A percentile compares a stretch with the other conserved stretches of the same genome.
Evolutionary conservation across 192 early-diverging fungal genomes (phyloP).

Genomic region (Endogone sp.): DNA sequence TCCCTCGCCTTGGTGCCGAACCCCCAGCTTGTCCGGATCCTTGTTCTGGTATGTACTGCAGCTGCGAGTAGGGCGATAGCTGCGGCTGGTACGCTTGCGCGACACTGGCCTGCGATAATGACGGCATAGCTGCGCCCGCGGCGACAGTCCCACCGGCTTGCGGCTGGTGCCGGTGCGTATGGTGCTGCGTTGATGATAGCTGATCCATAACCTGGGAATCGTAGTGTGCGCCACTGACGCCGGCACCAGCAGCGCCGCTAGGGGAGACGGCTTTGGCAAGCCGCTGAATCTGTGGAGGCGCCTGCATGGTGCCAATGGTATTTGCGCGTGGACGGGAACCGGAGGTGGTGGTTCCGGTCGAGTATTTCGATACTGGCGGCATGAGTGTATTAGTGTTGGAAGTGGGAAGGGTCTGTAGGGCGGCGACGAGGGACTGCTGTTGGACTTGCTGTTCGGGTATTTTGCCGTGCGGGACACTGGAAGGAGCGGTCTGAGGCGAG

Average conservation of each 20-base stretch:
- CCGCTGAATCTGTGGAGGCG: conserved; percentile 29
- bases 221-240: background rate
- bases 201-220: background rate
- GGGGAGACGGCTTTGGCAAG: conserved; percentile 3
- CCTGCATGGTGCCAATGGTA: conserved; percentile 35
- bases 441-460: background rate
- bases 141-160: background rate
- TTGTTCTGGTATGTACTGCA: background rate
- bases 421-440: background rate
- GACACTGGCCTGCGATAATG: background rate
- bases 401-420: background rate
- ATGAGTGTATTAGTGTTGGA: background rate
- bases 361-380: background rate
- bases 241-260: background rate
- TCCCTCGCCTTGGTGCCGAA: background rate
- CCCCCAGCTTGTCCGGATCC: no score
- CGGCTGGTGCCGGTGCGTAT: background rate
- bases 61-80: background rate
- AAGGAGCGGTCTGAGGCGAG: conserved; percentile 8
- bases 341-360: background rate
- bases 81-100: background rate
- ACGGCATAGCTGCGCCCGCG: background rate
- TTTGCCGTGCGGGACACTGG: background rate
- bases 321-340: conserved; percentile 30
- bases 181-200: background rate